Conservation (phyloP, 2,329 filamentous ascomycete genomes). For the Dactylonectria estremocensis region DNA sequence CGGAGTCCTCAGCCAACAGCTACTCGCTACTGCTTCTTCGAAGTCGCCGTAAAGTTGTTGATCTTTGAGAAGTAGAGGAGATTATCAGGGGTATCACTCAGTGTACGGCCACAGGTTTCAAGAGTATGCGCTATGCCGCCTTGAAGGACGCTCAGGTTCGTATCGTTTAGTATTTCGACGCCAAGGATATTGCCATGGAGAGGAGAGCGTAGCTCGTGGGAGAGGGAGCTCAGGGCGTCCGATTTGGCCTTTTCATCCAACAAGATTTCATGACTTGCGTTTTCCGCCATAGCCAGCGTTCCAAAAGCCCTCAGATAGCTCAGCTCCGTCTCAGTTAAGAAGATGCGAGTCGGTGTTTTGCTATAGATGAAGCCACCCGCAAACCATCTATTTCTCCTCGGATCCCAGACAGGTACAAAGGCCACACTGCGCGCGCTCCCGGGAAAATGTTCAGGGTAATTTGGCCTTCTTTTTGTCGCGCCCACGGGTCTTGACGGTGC, state of each 20-base stretch:
- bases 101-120: conserved; percentile 65
- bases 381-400: conserved; percentile 62
- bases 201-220: conserved; percentile 73
- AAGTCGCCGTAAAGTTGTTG: conserved; percentile 59
- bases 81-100: conserved; percentile 70
- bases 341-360: conserved; percentile 57
- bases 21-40: conserved; percentile 20
- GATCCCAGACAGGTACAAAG: conserved; percentile 65
- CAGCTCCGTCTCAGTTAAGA: conserved; percentile 64
- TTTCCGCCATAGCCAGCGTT: conserved; percentile 70
- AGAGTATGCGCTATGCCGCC: conserved; percentile 64
- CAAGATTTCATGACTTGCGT: conserved; percentile 60
- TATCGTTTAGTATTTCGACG: conserved; percentile 68
- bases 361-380: conserved; percentile 67
- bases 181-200: conserved; percentile 72
- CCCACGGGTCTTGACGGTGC: conserved; percentile 8
- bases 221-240: conserved; percentile 72
- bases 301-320: conserved; percentile 67
- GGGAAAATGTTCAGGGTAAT: conserved; percentile 57
- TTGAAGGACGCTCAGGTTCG: conserved; percentile 62
- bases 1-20: conserved; percentile 3
- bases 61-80: conserved; percentile 70
- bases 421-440: conserved; percentile 61
- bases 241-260: conserved; percentile 65
- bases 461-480: conserved; percentile 38